Conservation (phyloP, 257 asterid species). For the Plectranthus barbatus region DNA sequence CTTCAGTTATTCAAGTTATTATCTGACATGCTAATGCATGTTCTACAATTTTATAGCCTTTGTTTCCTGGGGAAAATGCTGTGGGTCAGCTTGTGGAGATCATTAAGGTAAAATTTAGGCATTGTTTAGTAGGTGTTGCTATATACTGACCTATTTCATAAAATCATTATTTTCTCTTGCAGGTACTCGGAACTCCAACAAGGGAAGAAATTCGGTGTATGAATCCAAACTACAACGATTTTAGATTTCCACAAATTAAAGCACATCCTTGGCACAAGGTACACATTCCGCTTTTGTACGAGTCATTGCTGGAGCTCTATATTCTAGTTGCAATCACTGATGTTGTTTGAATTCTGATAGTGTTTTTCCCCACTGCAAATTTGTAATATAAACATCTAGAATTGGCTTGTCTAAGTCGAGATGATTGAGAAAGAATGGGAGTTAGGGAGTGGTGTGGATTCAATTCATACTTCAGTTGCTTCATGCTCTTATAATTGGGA, state of each 20-base stretch:
- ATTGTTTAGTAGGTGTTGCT: conserved; percentile 6
- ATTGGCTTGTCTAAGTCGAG: background rate
- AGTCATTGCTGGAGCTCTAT: background rate
- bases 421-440: background rate
- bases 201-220: conserved; percentile 93
- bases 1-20: background rate
- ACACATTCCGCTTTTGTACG: background rate
- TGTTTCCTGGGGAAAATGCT: conserved; percentile 95
- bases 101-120: conserved; percentile 53
- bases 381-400: background rate
- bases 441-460: background rate
- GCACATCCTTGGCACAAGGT: conserved; percentile 99
- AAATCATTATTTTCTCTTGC: conserved; percentile 16
- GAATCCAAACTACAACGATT: conserved; percentile 87
- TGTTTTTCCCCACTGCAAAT: background rate
- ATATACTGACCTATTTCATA: background rate
- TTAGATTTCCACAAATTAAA: conserved; percentile 89
- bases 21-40: conserved; percentile 16
- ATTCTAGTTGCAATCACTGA: background rate
- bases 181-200: conserved; percentile 98
- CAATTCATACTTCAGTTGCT: background rate
- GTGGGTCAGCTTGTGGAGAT: conserved; percentile 97
- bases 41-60: conserved; percentile 55
- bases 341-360: background rate
- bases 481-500: background rate